These are phyloP conservation scores for Trichoderma virens DNA, from an alignment of 495 filamentous ascomycete genomes.

Conservation along the genomic window DNA sequence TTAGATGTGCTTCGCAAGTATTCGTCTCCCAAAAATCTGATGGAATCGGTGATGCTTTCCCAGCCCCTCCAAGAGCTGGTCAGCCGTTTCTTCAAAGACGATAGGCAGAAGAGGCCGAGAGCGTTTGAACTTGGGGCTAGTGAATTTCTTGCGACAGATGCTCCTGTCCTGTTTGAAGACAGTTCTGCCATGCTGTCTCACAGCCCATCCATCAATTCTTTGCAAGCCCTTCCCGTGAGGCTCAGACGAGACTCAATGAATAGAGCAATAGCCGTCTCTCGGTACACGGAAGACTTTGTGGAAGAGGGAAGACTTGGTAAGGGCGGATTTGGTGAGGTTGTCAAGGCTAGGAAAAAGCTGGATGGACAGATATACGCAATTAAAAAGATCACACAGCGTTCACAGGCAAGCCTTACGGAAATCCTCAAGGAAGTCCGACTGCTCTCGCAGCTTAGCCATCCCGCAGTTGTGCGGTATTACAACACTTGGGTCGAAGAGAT, in stretches of 20 bases:
- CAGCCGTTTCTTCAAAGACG: conserved; percentile 69
- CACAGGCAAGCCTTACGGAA: conserved; percentile 68
- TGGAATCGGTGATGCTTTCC: conserved; percentile 56
- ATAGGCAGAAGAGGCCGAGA: conserved; percentile 75
- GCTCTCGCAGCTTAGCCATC: conserved; percentile 86
- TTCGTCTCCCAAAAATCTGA: conserved; percentile 63
- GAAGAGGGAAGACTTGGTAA: conserved; percentile 84
- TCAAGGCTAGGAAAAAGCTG: conserved; percentile 88
- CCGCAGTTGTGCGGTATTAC: conserved; percentile 92
- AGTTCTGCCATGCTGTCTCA: conserved; percentile 24
- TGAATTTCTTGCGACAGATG: conserved; percentile 69
- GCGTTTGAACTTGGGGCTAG: conserved; percentile 85
- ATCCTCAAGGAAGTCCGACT: conserved; percentile 88
- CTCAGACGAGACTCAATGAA: conserved; percentile 43
- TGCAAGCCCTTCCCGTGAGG: conserved; percentile 32
- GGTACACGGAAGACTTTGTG: conserved; percentile 81
- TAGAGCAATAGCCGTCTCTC: conserved; percentile 43
- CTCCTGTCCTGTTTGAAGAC: conserved; percentile 43
- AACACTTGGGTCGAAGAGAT: conserved; percentile 86
- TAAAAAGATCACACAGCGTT: conserved; percentile 87
- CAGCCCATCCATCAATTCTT: conserved; percentile 29
- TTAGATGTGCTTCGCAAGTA: conserved; percentile 66
- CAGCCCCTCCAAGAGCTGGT: conserved; percentile 70
- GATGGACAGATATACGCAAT: conserved; percentile 91
- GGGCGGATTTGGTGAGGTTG: conserved; percentile 95